phyloP scores from a whole-genome alignment of 441 rosid genomes.

The Metrosideros polymorpha region DNA sequence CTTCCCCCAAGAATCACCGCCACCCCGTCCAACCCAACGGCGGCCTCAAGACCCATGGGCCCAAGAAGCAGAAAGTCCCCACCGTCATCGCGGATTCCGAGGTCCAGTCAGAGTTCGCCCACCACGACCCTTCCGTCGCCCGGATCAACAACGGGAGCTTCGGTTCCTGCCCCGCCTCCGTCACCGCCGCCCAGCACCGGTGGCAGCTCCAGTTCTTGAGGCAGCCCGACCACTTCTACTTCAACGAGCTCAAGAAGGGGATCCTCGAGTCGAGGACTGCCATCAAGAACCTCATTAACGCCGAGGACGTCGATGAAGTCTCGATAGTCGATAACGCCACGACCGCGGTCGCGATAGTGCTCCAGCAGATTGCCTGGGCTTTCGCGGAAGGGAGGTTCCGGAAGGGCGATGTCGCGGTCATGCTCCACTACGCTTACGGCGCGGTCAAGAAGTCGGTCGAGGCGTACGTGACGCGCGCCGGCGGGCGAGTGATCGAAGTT shows the following conservation, averaged over 20 bases:
- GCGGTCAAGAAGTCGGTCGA: conserved; percentile 81
- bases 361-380: conserved; percentile 63
- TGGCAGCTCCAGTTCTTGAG: conserved; percentile 58
- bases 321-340: conserved; percentile 92
- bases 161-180: conserved; percentile 69
- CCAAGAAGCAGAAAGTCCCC: conserved; percentile 32
- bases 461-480: conserved; percentile 73
- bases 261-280: conserved; percentile 42
- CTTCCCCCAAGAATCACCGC: conserved; percentile 10
- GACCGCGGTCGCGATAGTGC: conserved; percentile 75
- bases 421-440: conserved; percentile 89
- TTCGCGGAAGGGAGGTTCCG: conserved; percentile 54
- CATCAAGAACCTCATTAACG: conserved; percentile 54
- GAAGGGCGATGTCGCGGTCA: conserved; percentile 63
- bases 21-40: not conserved
- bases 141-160: conserved; percentile 92
- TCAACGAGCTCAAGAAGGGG: conserved; percentile 43
- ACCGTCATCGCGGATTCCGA: conserved; percentile 26
- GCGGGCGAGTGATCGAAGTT: conserved; percentile 79
- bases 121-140: conserved; percentile 52
- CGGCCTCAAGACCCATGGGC: conserved; percentile 7
- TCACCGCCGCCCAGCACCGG: conserved; percentile 44
- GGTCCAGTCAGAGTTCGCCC: conserved; percentile 60
- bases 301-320: conserved; percentile 56
- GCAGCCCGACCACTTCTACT: conserved; percentile 74